Evolutionary conservation across 169 alveolate genomes (phyloP), one percentile per base, ranked within the genome.

Genomic region (Theileria luwenshuni): DNA sequence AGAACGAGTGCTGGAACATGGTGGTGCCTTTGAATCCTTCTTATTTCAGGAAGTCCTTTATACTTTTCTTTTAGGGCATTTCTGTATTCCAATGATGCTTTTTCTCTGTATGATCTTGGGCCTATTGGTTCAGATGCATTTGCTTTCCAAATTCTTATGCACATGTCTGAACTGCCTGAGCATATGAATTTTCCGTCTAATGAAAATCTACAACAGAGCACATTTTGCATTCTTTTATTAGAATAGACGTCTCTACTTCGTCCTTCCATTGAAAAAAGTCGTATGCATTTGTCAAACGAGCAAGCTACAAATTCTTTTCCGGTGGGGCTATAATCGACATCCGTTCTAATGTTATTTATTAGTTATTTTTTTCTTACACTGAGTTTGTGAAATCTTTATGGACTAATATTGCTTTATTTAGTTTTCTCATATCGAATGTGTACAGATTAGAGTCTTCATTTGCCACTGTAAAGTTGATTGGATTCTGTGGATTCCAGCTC

Each of bases 401-500:
- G 28, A 97, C 95, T 85, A 94, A 76, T 79, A 92, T 92, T 30
- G 98, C 98, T 52, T 86, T 76, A 59, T 94, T 90, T 69, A 96
- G 87, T 68, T 94, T 92, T 76, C 99, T 92, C 96, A 97, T 95
- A 83, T 98, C 99, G 88, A 96, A 98, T 23, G 99, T 95, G 89
- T 98, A 98, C 41, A 97, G 86, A 90, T 97, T 96, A 28, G 97
- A 92, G 88, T 98, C 99, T 77, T 98, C 99, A 85, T 96, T 96
- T 27, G 99, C 99, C 19, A 95, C 96, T 15, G 97, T 96, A 79
- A 98, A 96, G 73, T 96, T 93, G 69, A 96, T 77, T 35, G 99
- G 99, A 64, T 98, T 97, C 72, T 94, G 95, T 13, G 99, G 99
- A 84, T 98, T 98, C 99, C 99, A 98, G 62, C 98, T 88, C 15